Base-by-base conservation (phyloP, 371 early-diverging fungal species). In the Apophysomyces ossiformis region DNA sequence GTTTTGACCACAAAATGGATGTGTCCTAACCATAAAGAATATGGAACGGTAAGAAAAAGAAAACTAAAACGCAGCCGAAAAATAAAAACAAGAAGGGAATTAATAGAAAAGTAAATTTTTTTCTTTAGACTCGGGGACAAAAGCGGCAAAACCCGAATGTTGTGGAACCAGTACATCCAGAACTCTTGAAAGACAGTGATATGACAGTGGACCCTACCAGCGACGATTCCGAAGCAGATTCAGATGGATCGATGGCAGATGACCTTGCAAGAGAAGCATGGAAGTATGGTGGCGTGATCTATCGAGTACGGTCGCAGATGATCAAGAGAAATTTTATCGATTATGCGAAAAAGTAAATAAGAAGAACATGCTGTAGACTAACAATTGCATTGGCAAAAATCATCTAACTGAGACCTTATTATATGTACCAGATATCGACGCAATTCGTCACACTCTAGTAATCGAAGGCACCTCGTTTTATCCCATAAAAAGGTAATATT, bases 221-320 rank as follows among this genome's bases (percentile, higher is more conserved):
- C 21, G 54, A 50, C 21, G 54, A 50, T n/a, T 50, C 54, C 54
- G 54, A 50, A 50, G 54, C 8, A 4, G 54, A 50, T 50, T 50
- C 54, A 26, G 21, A 50, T 50, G 54, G 54, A 50, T 50, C 54
- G 54, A 50, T 21, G 21, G 54, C 54, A 50, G 54, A 50, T 50
- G 54, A 50, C 4, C 21, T 50, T 50, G 54, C 54, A 50, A 50
- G 54, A 50, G 54, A 50, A 50, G 54, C 54, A 50, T 50, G 54
- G 54, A 50, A 50, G 54, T 50, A 50, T 50, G 54, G 54, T 50
- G 54, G 54, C 54, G 54, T 50, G 54, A 50, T 50, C 54, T 50
- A 50, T 50, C 54, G 54, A 50, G 4, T 50, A 50, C n/a, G 21
- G 21, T n/a, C 54, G 21, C 54, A 50, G 54, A 50, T 50, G 54